These are phyloP conservation scores for Mycena filopes DNA, from an alignment of 768 basidiomycete species.

Conservation along the genomic window DNA sequence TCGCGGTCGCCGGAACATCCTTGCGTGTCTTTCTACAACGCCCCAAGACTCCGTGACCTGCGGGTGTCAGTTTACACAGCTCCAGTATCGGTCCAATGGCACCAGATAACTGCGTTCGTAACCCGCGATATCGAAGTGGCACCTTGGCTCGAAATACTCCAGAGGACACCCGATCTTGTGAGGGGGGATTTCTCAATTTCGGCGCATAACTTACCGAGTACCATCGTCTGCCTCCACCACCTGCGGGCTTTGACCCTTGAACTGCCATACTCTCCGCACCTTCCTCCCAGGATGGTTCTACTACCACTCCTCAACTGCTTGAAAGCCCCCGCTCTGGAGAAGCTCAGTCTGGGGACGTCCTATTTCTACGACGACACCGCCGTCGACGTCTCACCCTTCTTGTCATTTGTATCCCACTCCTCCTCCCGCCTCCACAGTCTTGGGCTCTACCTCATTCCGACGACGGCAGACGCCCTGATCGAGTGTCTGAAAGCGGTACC, in stretches of 20 bases:
- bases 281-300: not conserved
- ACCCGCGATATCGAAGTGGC: not conserved
- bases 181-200: not conserved
- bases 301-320: constrained; percentile 2
- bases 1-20: not conserved
- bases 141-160: not conserved
- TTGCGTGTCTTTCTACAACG: not conserved
- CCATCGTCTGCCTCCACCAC: not conserved
- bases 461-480: not conserved
- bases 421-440: constrained; percentile 4
- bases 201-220: no score
- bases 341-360: not conserved
- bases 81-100: not conserved
- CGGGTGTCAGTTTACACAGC: not conserved
- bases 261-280: no score
- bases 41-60: not conserved
- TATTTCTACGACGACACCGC: not conserved
- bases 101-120: not conserved
- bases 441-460: not conserved
- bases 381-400: not conserved
- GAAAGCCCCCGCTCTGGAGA: constrained; percentile 8
- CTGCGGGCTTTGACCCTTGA: not conserved
- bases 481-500: not conserved
- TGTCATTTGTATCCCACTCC: constrained; percentile 8
- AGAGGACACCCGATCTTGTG: not conserved